A percentile compares a stretch with the other conserved stretches of the same genome.
Conservation (phyloP, 2,329 filamentous ascomycete genomes). For the Trichoderma pleuroti region DNA sequence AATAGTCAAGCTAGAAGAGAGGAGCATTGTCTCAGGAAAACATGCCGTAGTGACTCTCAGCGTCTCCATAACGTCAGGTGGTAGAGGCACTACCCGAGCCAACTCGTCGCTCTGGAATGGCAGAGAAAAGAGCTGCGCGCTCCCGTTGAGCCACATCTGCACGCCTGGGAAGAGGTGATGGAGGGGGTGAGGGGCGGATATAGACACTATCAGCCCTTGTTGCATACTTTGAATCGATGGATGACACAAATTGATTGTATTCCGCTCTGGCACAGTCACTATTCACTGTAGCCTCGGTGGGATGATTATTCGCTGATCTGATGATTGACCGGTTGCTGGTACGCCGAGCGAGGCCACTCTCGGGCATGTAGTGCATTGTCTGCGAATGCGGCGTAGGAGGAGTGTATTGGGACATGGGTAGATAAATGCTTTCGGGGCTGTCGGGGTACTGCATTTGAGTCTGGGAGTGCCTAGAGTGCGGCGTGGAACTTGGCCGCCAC, state of each 20-base stretch:
- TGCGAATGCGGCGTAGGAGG: neutral
- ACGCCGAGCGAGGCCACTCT: neutral
- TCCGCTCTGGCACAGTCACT: neutral
- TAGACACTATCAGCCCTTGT: conserved; percentile 26
- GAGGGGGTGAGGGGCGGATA: conserved; percentile 33
- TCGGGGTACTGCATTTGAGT: conserved; percentile 9
- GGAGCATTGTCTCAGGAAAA: conserved; percentile 58
- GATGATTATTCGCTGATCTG: neutral
- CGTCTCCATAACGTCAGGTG: conserved; percentile 52
- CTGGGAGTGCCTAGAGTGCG: neutral
- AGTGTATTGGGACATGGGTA: neutral
- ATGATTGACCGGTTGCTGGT: neutral
- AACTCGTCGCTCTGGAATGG: conserved; percentile 34
- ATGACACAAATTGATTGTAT: conserved; percentile 12
- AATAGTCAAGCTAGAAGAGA: conserved; percentile 52
- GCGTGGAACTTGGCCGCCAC: neutral
- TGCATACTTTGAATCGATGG: neutral
- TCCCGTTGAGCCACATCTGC: conserved; percentile 36
- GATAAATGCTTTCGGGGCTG: conserved; percentile 2
- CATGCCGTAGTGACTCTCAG: conserved; percentile 52
- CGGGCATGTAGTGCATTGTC: neutral
- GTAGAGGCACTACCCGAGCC: conserved; percentile 45
- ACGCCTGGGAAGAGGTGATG: conserved; percentile 35
- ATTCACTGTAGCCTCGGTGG: neutral
- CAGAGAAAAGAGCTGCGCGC: conserved; percentile 29